Evolutionary conservation across 768 basidiomycete species (phyloP), one percentile per base, ranked within the genome.

Genomic region (Mycena leptocephala): DNA sequence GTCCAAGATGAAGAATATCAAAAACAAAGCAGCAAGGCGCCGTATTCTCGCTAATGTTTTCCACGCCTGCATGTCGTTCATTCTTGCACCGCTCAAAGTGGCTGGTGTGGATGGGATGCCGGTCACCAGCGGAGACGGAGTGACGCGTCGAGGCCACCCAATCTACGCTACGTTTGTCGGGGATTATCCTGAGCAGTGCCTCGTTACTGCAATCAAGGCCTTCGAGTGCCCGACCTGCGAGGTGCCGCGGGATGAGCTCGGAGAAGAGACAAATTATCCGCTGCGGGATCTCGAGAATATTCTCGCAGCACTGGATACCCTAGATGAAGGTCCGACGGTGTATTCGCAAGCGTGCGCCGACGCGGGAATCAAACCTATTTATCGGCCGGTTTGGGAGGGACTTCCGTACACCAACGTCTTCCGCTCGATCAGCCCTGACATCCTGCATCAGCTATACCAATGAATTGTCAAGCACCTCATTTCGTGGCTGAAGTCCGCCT

Each of bases 391-490:
- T 18, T 43, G 41, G 41, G 41, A 43, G 7, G 41, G 16, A 4
- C 18, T 82, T 14, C 81, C 81, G 16, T 76, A 79, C 55, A 33
- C 61, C 13, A 62, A 83, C 48, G 79, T 82, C 26, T 81, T 79
- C 56, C 48, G 26, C 20, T 72, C 79, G 0, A 77, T 82, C 13
- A 80, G 75, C 0, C 77, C 82, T 7, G 78, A 83, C 63, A 72
- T 82, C 20, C 80, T 83, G 35, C 82, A 82, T 35, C 82, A 83
- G 48, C 64, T 83, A 5, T 76, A 79, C 32, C 82, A 83, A 59
- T 82, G 82, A 7, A 63, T 83, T 3, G 53, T 83, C 33, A 83
- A 82, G 48, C 83, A 84, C 66, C 48, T 81, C 26, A 51, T 81
- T 37, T 13, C 63, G 8, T 83, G 82, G 83, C n/a, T 84, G 5